Evolutionary conservation across 164 flowering plant genomes (phyloP).

Genomic region (Malania oleifera): DNA sequence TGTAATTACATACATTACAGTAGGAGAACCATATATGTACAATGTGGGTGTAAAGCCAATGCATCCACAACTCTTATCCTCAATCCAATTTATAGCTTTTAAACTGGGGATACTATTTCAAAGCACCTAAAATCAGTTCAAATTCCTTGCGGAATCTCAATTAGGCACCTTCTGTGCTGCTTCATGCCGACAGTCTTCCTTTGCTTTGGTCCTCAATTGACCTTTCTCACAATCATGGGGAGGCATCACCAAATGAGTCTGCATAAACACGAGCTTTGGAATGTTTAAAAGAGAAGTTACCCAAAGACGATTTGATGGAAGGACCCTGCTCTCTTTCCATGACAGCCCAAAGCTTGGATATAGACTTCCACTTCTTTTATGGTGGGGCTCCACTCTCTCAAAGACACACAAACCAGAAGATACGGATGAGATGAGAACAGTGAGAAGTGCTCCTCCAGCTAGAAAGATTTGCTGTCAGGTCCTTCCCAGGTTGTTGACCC

Average conservation of each 20-base stretch:
- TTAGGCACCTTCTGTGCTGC: conserved; percentile 23
- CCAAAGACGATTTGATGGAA: conserved; percentile 22
- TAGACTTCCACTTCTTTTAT: conserved; percentile 53
- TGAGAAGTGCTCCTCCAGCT: conserved; percentile 33
- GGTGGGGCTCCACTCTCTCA: conserved; percentile 38
- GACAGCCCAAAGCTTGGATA: conserved; percentile 30
- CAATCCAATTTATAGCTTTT: neutral
- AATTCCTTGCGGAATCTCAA: conserved; percentile 15
- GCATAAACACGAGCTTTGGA: conserved; percentile 30
- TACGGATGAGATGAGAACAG: conserved; percentile 17
- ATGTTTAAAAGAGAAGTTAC: conserved; percentile 39
- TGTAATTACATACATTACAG: no score
- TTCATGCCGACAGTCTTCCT: conserved; percentile 28
- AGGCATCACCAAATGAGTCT: conserved; percentile 23
- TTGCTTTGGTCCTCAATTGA: conserved; percentile 24
- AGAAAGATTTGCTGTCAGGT: conserved; percentile 13
- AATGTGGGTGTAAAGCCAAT: no score
- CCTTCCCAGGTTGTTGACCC: conserved; percentile 21
- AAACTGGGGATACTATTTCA: neutral
- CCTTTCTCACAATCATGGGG: conserved; percentile 29
- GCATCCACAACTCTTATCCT: no score
- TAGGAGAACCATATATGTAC: no score
- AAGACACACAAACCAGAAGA: conserved; percentile 26
- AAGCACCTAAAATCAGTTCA: conserved; percentile 6
- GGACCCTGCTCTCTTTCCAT: conserved; percentile 12